phyloP scores from a whole-genome alignment of 202 grass and related monocot genomes.

The Zizania palustris region DNA sequence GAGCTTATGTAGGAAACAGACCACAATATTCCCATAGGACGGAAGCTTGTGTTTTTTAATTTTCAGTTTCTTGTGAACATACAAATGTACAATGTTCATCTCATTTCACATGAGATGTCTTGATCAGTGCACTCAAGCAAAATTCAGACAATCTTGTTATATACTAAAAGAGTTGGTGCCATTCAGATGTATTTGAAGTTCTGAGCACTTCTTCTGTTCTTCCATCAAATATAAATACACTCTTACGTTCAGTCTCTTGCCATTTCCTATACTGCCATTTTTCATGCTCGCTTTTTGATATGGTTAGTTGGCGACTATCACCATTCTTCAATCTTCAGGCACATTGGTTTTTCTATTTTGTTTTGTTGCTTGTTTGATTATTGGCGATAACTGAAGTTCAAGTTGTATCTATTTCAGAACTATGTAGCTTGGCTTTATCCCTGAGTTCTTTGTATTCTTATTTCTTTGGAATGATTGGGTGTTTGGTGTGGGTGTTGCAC shows the following conservation, averaged over 20 bases:
- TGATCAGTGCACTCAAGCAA: conserved; percentile 26
- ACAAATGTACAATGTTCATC: conserved; percentile 9
- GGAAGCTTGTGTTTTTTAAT: not conserved
- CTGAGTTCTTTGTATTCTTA: not conserved
- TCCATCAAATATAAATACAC: conserved; percentile 24
- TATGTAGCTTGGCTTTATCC: conserved; percentile 14
- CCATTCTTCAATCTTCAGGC: not conserved
- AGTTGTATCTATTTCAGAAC: conserved; percentile 25
- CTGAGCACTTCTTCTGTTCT: conserved; percentile 5
- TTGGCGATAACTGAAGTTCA: not conserved
- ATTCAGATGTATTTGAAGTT: not conserved
- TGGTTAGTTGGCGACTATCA: not conserved
- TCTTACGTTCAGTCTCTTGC: not conserved
- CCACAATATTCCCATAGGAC: not conserved
- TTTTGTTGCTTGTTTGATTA: conserved; percentile 11
- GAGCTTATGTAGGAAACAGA: conserved; percentile 1
- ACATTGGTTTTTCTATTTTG: not conserved
- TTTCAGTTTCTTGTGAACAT: conserved; percentile 23
- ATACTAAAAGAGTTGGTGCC: not conserved
- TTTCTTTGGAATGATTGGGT: conserved; percentile 10
- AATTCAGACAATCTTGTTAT: not conserved
- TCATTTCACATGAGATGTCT: not conserved
- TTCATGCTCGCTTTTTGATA: not conserved
- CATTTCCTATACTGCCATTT: not conserved
- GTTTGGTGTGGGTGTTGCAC: not conserved